These are phyloP conservation scores for Penicillium sp. DNA, from an alignment of 2,329 filamentous ascomycete species.

Conservation along the genomic window DNA sequence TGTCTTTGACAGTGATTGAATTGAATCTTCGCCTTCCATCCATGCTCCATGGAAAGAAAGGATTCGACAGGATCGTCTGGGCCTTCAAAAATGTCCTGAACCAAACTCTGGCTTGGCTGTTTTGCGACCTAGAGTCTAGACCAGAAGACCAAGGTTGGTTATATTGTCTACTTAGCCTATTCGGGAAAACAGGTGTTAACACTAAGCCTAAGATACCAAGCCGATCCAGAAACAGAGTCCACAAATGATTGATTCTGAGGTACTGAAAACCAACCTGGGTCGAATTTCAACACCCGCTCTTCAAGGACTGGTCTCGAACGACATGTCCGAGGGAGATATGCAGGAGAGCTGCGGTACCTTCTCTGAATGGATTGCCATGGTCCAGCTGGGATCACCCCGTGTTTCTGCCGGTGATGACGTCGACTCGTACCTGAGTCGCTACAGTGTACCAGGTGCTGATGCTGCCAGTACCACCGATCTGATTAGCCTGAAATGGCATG, in stretches of 20 bases:
- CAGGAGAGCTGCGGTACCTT: slow-evolving; percentile 63
- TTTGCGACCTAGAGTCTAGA: slow-evolving; percentile 59
- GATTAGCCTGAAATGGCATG: slow-evolving; percentile 46
- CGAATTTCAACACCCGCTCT: slow-evolving; percentile 36
- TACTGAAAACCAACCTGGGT: slow-evolving; percentile 24
- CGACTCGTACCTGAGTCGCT: slow-evolving; percentile 49
- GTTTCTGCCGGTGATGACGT: slow-evolving; percentile 39
- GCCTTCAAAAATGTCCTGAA: slow-evolving; percentile 77
- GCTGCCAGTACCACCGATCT: slow-evolving; percentile 27
- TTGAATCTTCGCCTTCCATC: slow-evolving; percentile 71
- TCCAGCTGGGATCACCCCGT: slow-evolving; percentile 49
- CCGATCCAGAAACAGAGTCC: slow-evolving; percentile 43
- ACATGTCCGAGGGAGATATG: slow-evolving; percentile 48
- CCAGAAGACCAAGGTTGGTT: slow-evolving; percentile 47
- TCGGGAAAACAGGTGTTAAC: not conserved
- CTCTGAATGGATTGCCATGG: slow-evolving; percentile 64
- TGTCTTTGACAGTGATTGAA: slow-evolving; percentile 63
- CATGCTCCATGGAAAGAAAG: slow-evolving; percentile 82
- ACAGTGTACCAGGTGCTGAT: slow-evolving; percentile 39
- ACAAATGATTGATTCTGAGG: slow-evolving; percentile 35
- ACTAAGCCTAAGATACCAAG: slow-evolving; percentile 22
- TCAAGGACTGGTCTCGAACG: slow-evolving; percentile 30
- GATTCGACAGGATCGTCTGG: slow-evolving; percentile 75
- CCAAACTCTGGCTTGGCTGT: slow-evolving; percentile 72
- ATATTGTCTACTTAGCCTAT: not conserved